Conservation (phyloP, 116 monocot genomes). For the Dioscorea cayenensis region DNA sequence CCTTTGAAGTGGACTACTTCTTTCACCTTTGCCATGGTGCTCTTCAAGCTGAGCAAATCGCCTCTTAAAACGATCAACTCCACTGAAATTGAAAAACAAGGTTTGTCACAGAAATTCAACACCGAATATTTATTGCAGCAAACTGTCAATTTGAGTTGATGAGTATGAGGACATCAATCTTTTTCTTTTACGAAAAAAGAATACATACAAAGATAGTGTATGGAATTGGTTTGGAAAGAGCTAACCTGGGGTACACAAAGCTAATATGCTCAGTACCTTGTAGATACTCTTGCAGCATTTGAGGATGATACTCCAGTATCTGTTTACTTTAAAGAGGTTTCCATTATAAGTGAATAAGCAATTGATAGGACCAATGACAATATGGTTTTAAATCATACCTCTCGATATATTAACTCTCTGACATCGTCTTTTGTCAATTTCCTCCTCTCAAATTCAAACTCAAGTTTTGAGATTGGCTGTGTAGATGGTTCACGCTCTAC, state of each 20-base stretch:
- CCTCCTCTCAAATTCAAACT: slow-evolving; percentile 68
- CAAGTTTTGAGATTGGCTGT: slow-evolving; percentile 59
- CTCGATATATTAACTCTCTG: slow-evolving; percentile 56
- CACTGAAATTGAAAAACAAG: slow-evolving; percentile 22
- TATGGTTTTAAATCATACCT: slow-evolving; percentile 24
- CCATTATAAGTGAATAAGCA: slow-evolving; percentile 11
- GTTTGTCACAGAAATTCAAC: not conserved
- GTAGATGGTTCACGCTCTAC: slow-evolving; percentile 49
- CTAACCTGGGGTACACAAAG: slow-evolving; percentile 92
- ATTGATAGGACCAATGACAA: not conserved
- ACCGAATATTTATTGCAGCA: too few species aligned
- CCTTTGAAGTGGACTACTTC: slow-evolving; percentile 36
- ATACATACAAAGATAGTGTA: too few species aligned
- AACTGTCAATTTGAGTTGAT: too few species aligned
- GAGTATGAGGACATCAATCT: too few species aligned
- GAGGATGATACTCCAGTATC: slow-evolving; percentile 97
- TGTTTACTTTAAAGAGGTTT: slow-evolving; percentile 33
- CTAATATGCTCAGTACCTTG: slow-evolving; percentile 71
- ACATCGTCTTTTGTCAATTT: slow-evolving; percentile 63
- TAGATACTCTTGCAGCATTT: slow-evolving; percentile 87
- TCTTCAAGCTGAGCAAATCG: slow-evolving; percentile 56
- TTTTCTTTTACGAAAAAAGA: too few species aligned
- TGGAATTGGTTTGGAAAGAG: not conserved
- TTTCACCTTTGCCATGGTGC: slow-evolving; percentile 40
- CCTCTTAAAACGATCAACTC: slow-evolving; percentile 46